phyloP scores from a whole-genome alignment of 495 filamentous ascomycete species.

The Xylaria grammica region DNA sequence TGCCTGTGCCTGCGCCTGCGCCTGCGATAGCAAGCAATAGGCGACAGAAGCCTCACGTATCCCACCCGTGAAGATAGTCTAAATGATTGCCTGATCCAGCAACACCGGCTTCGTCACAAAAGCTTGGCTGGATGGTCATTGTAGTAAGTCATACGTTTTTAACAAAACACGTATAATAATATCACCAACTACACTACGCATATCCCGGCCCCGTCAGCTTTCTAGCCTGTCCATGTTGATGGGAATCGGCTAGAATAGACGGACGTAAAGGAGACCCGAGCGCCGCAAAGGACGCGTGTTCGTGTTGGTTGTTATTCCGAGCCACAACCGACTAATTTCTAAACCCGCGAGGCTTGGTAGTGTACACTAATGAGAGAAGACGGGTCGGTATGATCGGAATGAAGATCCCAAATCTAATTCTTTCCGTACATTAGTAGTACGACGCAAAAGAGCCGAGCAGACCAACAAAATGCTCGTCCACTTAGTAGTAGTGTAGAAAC shows the following conservation, averaged over 20 bases:
- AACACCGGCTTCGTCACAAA: conserved; percentile 3
- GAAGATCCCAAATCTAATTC: background rate
- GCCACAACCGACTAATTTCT: background rate
- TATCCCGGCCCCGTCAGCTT: conserved; percentile 3
- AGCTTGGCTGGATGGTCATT: conserved; percentile 14
- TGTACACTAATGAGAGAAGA: background rate
- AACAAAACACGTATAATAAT: conserved; percentile 1
- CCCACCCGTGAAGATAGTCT: background rate
- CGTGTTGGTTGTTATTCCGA: background rate
- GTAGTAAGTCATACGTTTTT: conserved; percentile 17
- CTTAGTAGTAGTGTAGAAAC: too few species aligned
- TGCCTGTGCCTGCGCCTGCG: too few species aligned
- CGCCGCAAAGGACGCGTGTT: conserved; percentile 12
- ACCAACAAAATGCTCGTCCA: too few species aligned
- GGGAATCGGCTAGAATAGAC: conserved; percentile 4
- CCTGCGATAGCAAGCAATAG: conserved; percentile 1
- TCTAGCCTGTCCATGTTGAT: background rate
- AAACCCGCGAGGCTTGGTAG: conserved; percentile 14
- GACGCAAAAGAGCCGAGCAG: too few species aligned
- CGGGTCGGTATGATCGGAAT: background rate
- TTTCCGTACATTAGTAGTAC: too few species aligned
- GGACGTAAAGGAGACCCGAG: too few species aligned
- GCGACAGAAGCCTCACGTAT: conserved; percentile 5
- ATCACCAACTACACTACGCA: background rate
- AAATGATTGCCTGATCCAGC: conserved; percentile 18